Evolutionary conservation across 352 stramenopile genomes (phyloP), one percentile per base, ranked within the genome.

Genomic region (Phytophthora litchii): DNA sequence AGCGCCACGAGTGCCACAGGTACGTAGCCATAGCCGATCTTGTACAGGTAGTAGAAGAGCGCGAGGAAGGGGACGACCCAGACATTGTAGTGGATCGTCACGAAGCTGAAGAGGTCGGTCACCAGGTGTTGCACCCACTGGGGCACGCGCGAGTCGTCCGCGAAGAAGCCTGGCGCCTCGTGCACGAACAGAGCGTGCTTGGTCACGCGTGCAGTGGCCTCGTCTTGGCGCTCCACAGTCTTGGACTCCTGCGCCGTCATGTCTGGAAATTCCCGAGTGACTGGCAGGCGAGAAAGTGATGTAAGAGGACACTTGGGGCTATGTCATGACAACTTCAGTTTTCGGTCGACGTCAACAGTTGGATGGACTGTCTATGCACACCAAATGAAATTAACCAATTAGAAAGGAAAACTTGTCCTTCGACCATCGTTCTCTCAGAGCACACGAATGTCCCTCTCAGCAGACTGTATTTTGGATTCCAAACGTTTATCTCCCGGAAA

Each of bases 81-180:
- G 21, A 88, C 46, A 57, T 89, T 89, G 76, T 92, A 92, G 64
- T 92, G 83, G 70, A 90, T 85, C 50, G 66, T 75, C 32, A 86
- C 60, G 57, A 90, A 86, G 63, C 68, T 70, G 53, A 88, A 88
- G 37, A 72, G 36, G 41, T 87, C 73, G 1, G 64, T 67, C 29
- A 72, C 37, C 25, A 75, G 27, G 20, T 23, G 55, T 51, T 85
- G 80, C 47, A 75, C 48, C 80, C 77, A 86, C 44, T 54, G 50
- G 0, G 80, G 78, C 56, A 80, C 60, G 20, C 46, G 48, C 25
- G 61, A 80, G 60, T 63, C 63, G 25, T 73, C 55, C 17, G 47
- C 54, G 60, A 80, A 89, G 64, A 78, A 85, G 36, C 67, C 60
- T 25, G 68, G 66, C n/a, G 73, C 49, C 44, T 72, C 67, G 58